Percentiles rank a stretch among this genome's conserved stretches.
phyloP scores from a whole-genome alignment of 441 rosid species.

The Rhodomyrtus psidioides region DNA sequence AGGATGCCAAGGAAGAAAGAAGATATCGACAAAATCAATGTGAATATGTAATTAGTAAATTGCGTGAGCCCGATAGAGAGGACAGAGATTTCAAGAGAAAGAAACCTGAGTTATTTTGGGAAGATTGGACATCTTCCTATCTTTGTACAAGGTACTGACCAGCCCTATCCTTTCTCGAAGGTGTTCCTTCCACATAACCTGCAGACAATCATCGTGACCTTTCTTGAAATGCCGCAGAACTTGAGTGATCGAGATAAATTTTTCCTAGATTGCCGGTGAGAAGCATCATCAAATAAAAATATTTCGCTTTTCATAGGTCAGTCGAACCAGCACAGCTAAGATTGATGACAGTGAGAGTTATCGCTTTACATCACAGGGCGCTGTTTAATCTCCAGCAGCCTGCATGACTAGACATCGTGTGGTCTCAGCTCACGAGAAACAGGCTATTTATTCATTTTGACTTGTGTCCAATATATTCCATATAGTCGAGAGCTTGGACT shows the following conservation, averaged over 20 bases:
- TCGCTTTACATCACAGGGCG: not conserved
- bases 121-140: slow-evolving; percentile 39
- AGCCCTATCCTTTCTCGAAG: slow-evolving; percentile 51
- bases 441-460: not conserved
- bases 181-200: slow-evolving; percentile 67
- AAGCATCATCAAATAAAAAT: not conserved
- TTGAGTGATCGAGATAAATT: not conserved
- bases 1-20: not conserved
- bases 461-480: not conserved
- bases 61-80: not conserved
- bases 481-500: not conserved
- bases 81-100: not conserved
- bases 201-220: not conserved
- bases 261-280: not conserved
- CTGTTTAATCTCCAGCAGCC: not conserved
- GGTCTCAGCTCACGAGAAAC: too few species aligned
- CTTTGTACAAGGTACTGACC: slow-evolving; percentile 36
- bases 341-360: not conserved
- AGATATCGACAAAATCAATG: not conserved
- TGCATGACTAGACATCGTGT: not conserved
- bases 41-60: not conserved
- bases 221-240: not conserved
- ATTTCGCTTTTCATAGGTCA: not conserved
- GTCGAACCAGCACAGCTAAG: not conserved
- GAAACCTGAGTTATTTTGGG: slow-evolving; percentile 52